Percentiles rank a stretch among this genome's conserved stretches.
Conservation (phyloP, 2,329 filamentous ascomycete species). For the Penicillium corylophilum region DNA sequence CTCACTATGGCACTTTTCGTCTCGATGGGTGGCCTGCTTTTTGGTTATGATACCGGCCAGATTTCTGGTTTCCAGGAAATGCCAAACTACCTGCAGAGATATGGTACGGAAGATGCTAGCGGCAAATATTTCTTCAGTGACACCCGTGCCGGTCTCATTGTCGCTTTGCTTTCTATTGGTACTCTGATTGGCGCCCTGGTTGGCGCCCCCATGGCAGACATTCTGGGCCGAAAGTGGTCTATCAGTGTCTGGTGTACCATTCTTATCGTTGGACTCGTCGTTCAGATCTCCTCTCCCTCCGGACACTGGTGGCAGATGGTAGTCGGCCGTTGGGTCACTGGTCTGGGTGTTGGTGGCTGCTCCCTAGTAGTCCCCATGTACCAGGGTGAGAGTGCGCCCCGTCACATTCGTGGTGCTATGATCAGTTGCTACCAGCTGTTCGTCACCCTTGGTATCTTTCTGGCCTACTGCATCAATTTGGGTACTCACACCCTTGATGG, state of each 20-base stretch:
- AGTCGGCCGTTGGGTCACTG: constrained; percentile 45
- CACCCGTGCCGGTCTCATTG: constrained; percentile 44
- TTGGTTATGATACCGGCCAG: constrained; percentile 48
- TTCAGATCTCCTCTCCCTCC: constrained; percentile 43
- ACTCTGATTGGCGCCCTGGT: constrained; percentile 43
- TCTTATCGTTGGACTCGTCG: constrained; percentile 42
- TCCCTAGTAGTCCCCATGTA: constrained; percentile 49
- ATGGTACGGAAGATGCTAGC: constrained; percentile 33
- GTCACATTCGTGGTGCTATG: constrained; percentile 48
- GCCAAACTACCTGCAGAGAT: constrained; percentile 42
- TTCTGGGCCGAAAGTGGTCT: constrained; percentile 44
- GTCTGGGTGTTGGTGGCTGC: constrained; percentile 47
- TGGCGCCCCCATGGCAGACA: constrained; percentile 44
- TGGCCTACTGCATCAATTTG: constrained; percentile 48
- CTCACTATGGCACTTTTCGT: constrained; percentile 46
- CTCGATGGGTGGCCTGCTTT: constrained; percentile 49
- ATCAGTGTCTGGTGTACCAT: constrained; percentile 43
- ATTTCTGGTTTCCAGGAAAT: constrained; percentile 47
- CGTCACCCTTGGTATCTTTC: constrained; percentile 49
- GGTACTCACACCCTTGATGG: constrained; percentile 39
- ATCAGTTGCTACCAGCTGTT: constrained; percentile 51
- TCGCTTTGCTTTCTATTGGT: constrained; percentile 45
- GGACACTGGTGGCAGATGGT: constrained; percentile 45
- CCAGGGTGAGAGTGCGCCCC: constrained; percentile 47
- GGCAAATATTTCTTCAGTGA: constrained; percentile 40